A percentile compares a stretch with the other conserved stretches of the same genome.
Evolutionary conservation across 2,329 filamentous ascomycete species (phyloP).

Genomic region (Immersiporthe knoxdaviesiana): DNA sequence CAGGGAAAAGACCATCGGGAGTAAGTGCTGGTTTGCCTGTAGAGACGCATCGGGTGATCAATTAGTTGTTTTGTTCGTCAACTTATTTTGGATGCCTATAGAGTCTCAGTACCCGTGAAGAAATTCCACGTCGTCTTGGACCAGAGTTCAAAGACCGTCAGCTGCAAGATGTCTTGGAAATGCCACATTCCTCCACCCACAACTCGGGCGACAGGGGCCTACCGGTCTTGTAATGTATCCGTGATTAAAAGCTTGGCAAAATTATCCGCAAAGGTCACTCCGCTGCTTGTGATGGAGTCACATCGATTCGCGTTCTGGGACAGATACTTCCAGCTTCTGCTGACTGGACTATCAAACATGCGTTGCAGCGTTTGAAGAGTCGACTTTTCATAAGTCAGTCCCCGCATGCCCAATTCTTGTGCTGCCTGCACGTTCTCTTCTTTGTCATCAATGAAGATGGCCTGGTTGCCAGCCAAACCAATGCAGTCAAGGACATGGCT

Average conservation of each 20-base stretch:
- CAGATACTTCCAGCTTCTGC: background rate
- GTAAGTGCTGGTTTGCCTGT: conserved; percentile 35
- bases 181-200: too few relatives aligned
- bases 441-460: background rate
- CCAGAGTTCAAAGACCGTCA: too few relatives aligned
- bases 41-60: too few relatives aligned
- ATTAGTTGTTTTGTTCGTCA: background rate
- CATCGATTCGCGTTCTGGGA: background rate
- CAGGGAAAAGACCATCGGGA: conserved; percentile 36
- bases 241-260: background rate
- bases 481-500: conserved; percentile 36
- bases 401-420: background rate
- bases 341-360: background rate
- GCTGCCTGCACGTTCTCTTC: background rate
- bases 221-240: background rate
- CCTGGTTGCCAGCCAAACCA: background rate
- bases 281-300: background rate
- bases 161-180: too few relatives aligned
- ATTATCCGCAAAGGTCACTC: background rate
- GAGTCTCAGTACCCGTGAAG: background rate
- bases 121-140: background rate
- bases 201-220: too few relatives aligned
- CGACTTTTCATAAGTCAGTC: background rate
- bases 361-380: background rate
- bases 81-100: background rate